Evolutionary conservation across 345 rosid species (phyloP).

Genomic region (Citrus glauca): DNA sequence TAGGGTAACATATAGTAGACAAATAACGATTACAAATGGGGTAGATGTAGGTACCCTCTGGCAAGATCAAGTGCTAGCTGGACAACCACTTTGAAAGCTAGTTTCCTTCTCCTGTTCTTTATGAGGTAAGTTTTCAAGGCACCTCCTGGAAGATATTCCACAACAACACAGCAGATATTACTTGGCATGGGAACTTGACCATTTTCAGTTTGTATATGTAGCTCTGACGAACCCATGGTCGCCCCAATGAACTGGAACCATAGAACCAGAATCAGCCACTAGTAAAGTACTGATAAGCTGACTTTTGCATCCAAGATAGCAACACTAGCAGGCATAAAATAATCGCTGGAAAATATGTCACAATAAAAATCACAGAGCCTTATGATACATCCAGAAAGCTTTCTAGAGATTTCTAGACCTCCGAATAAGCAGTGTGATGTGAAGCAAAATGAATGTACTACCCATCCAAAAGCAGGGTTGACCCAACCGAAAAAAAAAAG

Average conservation of each 20-base stretch:
- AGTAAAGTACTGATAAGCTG: background rate
- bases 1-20: background rate
- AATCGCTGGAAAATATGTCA: background rate
- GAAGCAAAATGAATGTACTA: background rate
- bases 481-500: no score
- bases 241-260: slow-evolving; percentile 88
- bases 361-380: background rate
- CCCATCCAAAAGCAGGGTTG: background rate
- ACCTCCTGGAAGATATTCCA: slow-evolving; percentile 97
- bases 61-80: slow-evolving; percentile 98
- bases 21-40: slow-evolving; percentile 3
- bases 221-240: slow-evolving; percentile 84
- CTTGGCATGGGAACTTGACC: slow-evolving; percentile 84
- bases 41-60: slow-evolving; percentile 59
- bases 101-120: slow-evolving; percentile 84
- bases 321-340: background rate
- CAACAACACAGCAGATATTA: slow-evolving; percentile 91
- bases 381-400: background rate
- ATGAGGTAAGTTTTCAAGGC: slow-evolving; percentile 80
- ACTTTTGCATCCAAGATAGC: background rate
- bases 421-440: background rate
- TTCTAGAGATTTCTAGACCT: background rate
- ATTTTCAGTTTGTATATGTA: slow-evolving; percentile 73
- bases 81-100: slow-evolving; percentile 86
- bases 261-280: slow-evolving; percentile 10